These are phyloP conservation scores for Collybia nuda DNA, from an alignment of 768 basidiomycete species.

Conservation along the genomic window DNA sequence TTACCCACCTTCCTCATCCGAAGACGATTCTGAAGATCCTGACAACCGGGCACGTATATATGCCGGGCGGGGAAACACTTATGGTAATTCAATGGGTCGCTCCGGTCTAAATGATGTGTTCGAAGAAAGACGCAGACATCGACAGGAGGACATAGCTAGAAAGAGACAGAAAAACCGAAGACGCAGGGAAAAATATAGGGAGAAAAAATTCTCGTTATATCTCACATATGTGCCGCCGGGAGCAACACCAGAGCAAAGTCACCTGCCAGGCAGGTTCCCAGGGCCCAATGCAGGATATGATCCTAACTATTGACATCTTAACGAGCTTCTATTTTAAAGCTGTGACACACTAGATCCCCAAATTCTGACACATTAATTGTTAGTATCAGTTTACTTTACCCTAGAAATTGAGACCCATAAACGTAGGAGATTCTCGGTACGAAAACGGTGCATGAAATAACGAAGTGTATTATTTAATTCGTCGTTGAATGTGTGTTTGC, in stretches of 20 bases:
- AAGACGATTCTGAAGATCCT: conserved; percentile 35
- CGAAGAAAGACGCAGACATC: conserved; percentile 52
- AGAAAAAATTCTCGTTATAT: conserved; percentile 65
- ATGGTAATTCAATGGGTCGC: conserved; percentile 41
- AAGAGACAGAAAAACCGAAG: conserved; percentile 63
- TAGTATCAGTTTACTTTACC: too few relatives aligned
- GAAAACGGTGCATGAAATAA: too few relatives aligned
- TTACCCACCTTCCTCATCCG: conserved; percentile 38
- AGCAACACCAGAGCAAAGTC: conserved; percentile 14
- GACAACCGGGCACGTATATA: conserved; percentile 38
- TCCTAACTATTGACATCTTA: conserved; percentile 4
- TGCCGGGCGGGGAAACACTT: conserved; percentile 29
- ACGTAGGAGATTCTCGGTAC: too few relatives aligned
- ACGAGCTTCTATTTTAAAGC: too few relatives aligned
- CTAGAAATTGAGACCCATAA: too few relatives aligned
- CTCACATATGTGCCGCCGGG: conserved; percentile 46
- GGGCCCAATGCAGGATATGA: conserved; percentile 6
- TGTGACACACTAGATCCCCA: too few relatives aligned
- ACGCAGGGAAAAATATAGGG: conserved; percentile 56
- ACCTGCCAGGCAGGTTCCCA: conserved; percentile 15
- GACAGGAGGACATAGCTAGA: conserved; percentile 60
- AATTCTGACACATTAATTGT: too few relatives aligned
- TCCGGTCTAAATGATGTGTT: conserved; percentile 38
- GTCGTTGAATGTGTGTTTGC: too few relatives aligned
- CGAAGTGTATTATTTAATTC: too few relatives aligned